A percentile compares a stretch with the other conserved stretches of the same genome.
Conservation (phyloP, 495 filamentous ascomycete genomes). For the Penicillium subrubescens region DNA sequence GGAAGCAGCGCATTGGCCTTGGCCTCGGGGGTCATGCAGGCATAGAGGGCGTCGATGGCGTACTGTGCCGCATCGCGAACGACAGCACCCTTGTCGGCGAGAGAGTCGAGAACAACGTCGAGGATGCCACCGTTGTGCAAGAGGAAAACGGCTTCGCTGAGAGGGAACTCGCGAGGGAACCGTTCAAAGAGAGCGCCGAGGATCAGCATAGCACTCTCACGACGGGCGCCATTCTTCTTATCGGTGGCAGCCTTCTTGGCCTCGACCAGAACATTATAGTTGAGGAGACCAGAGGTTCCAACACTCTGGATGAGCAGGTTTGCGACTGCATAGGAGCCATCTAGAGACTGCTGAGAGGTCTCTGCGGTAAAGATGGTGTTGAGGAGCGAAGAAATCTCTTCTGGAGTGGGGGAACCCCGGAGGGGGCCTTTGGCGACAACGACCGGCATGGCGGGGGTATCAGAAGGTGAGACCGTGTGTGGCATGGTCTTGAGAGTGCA, state of each 20-base stretch:
- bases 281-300: constrained; percentile 71
- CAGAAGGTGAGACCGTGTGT: constrained; percentile 62
- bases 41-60: constrained; percentile 87
- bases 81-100: constrained; percentile 87
- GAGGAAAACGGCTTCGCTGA: constrained; percentile 80
- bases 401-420: constrained; percentile 61
- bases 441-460: constrained; percentile 59
- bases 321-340: constrained; percentile 81
- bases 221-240: constrained; percentile 85
- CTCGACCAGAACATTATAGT: constrained; percentile 68
- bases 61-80: constrained; percentile 93
- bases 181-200: constrained; percentile 91
- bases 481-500: constrained; percentile 56
- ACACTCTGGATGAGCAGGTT: constrained; percentile 77
- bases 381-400: constrained; percentile 74
- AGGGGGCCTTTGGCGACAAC: constrained; percentile 59
- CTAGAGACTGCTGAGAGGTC: constrained; percentile 82
- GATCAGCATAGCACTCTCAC: constrained; percentile 94
- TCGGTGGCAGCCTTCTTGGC: constrained; percentile 86
- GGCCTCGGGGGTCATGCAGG: constrained; percentile 74
- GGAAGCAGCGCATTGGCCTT: constrained; percentile 79
- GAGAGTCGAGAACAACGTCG: constrained; percentile 72
- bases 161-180: constrained; percentile 73
- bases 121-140: constrained; percentile 77
- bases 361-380: constrained; percentile 76